Base-by-base conservation (phyloP, 768 basidiomycete species). In the Termitomyces sp. region DNA sequence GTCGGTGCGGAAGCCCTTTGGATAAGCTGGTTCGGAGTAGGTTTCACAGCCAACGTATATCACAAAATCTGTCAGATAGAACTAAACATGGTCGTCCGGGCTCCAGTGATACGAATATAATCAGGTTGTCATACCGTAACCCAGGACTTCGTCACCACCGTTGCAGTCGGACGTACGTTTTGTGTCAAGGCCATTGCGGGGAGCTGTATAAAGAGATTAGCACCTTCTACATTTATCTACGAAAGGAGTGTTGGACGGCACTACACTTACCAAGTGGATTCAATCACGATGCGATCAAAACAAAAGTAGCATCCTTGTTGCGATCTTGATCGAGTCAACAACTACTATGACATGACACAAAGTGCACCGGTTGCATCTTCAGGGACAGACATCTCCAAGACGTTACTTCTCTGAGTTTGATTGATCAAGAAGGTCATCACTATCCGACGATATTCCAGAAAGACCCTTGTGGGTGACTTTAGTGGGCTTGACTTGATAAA, bases 101-200 rank as follows among this genome's bases (percentile, higher is more conserved):
- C 65, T 71, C 60, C 76, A 80, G 7, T 68, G 61, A 36, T 73
- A 69, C 16, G 75, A 78, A 15, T 72, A 64, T 3, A 75, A 77
- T 62, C 77, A 80, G 72, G 62, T 75, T 74, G 51, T 73, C 60
- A 63, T 75, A 77, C 60, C 76, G 49, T 50, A n/a, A n/a, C n/a
- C 22, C 41, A 3, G 34, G 41, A 5, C 5, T 49, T 51, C 26
- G 57, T 56, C 31, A 56, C 39, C n/a, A 8, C 58, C 58, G 51
- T 36, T 57, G 22, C 37, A 31, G 28, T 31, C 54, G 53, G 55
- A 57, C n/a, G 28, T 22, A 29, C 51, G 5, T 36, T 12, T 42
- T 22, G 16, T 59, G 39, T 53, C 47, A 51, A 33, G 39, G 44
- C 26, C 10, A 31, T 42, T 53, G n/a, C 20, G 41, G 42, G 39